These are phyloP conservation scores for Fusarium subtropicale DNA, from an alignment of 2,329 filamentous ascomycete species.

Conservation along the genomic window DNA sequence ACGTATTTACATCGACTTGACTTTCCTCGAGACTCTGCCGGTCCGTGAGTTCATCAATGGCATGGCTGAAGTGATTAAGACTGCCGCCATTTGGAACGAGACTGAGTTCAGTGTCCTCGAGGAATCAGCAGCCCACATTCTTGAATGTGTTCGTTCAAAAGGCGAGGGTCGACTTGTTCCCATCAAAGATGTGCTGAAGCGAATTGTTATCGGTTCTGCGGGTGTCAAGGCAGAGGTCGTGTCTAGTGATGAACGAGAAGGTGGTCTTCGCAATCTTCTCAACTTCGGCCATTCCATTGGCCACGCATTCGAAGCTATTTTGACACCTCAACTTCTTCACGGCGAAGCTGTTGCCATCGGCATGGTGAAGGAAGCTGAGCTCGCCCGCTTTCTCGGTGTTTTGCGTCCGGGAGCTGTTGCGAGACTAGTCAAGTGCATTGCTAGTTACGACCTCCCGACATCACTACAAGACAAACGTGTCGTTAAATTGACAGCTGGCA, in stretches of 20 bases:
- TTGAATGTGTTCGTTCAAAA: constrained; percentile 57
- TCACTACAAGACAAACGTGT: constrained; percentile 87
- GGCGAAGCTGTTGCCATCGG: constrained; percentile 97
- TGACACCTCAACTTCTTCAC: constrained; percentile 94
- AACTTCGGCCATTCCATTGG: constrained; percentile 99
- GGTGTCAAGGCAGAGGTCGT: constrained; percentile 94
- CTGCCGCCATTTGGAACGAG: constrained; percentile 95
- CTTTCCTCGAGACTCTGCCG: constrained; percentile 90
- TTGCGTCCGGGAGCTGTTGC: constrained; percentile 89
- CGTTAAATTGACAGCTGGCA: constrained; percentile 83
- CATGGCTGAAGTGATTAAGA: constrained; percentile 99
- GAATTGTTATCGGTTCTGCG: constrained; percentile 89
- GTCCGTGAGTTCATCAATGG: constrained; percentile 96
- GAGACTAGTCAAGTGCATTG: constrained; percentile 89
- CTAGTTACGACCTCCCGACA: constrained; percentile 91
- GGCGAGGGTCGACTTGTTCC: constrained; percentile 71
- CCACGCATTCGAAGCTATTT: constrained; percentile 93
- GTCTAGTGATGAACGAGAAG: constrained; percentile 92
- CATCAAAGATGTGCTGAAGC: constrained; percentile 77
- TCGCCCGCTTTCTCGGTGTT: constrained; percentile 88
- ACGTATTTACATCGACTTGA: constrained; percentile 92
- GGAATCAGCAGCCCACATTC: constrained; percentile 79
- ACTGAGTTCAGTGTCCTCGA: constrained; percentile 87
- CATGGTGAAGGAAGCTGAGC: constrained; percentile 97
- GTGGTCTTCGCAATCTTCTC: constrained; percentile 90